Conservation (phyloP, 768 basidiomycete species). For the Exidia glandulosa region DNA sequence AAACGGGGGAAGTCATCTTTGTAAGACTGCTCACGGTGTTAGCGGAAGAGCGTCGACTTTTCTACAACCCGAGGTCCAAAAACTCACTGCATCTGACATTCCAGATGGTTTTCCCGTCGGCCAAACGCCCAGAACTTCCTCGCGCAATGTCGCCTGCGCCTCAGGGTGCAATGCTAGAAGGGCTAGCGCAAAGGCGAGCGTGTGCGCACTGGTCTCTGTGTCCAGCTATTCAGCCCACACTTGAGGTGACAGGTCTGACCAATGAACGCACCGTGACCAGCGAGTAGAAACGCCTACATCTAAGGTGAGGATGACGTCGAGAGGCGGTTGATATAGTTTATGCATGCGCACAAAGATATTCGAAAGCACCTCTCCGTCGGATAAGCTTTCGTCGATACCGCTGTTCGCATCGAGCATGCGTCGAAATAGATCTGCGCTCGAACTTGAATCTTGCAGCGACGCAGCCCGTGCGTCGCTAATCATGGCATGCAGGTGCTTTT, state of each 20-base stretch:
- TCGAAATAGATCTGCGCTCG: slow-evolving; percentile 28
- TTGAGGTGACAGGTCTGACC: background rate
- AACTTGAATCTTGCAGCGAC: background rate
- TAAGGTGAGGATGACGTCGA: background rate
- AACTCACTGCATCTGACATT: slow-evolving; percentile 7
- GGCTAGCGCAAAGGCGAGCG: slow-evolving; percentile 30
- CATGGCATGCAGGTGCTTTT: slow-evolving; percentile 30
- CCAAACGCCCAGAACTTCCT: slow-evolving; percentile 30
- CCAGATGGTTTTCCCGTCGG: slow-evolving; percentile 17
- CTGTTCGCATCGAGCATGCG: slow-evolving; percentile 39
- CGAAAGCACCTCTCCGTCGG: slow-evolving; percentile 36
- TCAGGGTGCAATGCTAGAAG: slow-evolving; percentile 41
- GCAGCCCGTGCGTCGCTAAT: slow-evolving; percentile 23
- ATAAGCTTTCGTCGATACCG: slow-evolving; percentile 22
- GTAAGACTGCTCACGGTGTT: slow-evolving; percentile 22
- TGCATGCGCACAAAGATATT: slow-evolving; percentile 36
- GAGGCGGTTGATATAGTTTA: background rate
- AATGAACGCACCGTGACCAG: slow-evolving; percentile 33
- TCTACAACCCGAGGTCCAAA: slow-evolving; percentile 18
- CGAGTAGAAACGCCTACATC: slow-evolving; percentile 32
- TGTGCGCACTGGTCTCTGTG: slow-evolving; percentile 37
- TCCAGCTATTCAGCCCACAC: background rate
- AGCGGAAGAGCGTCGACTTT: background rate
- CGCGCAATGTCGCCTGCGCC: slow-evolving; percentile 33
- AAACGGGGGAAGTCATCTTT: slow-evolving; percentile 28